phyloP scores from a whole-genome alignment of 163 green algal species.

The Chlorella variabilis region DNA sequence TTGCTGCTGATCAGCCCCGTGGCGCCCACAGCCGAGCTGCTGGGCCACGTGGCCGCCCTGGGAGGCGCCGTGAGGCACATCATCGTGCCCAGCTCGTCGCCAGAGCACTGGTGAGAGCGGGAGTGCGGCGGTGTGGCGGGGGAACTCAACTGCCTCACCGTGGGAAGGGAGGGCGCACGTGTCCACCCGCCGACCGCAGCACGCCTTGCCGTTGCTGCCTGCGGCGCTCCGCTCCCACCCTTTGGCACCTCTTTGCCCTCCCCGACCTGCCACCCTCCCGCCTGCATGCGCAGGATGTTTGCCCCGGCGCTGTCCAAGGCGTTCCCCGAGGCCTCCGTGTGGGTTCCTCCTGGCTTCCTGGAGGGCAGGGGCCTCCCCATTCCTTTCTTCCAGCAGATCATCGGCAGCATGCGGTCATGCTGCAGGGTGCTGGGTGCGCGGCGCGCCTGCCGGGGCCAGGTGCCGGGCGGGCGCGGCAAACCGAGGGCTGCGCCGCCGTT shows the following conservation, averaged over 20 bases:
- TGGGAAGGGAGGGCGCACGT: too few relatives aligned
- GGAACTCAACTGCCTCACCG: neutral
- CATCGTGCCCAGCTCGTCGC: conserved; percentile 41
- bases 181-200: neutral
- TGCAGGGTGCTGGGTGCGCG: conserved; percentile 30
- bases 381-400: conserved; percentile 21
- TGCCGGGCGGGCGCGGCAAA: too few relatives aligned
- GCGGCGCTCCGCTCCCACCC: neutral
- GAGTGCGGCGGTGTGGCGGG: neutral
- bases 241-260: neutral
- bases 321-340: conserved; percentile 44
- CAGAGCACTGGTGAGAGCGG: conserved; percentile 46
- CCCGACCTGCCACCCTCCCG: neutral
- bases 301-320: neutral
- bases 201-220: neutral
- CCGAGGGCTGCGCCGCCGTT: too few relatives aligned
- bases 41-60: conserved; percentile 19
- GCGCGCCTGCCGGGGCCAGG: too few relatives aligned
- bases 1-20: conserved; percentile 36
- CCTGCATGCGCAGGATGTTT: conserved; percentile 26
- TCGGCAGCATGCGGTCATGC: neutral
- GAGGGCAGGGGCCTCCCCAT: conserved; percentile 45
- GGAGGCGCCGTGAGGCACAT: conserved; percentile 40
- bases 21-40: conserved; percentile 37
- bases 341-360: conserved; percentile 45